These are phyloP conservation scores for Akanthomyces lecanii DNA, from an alignment of 2,329 filamentous ascomycete species.

Conservation along the genomic window DNA sequence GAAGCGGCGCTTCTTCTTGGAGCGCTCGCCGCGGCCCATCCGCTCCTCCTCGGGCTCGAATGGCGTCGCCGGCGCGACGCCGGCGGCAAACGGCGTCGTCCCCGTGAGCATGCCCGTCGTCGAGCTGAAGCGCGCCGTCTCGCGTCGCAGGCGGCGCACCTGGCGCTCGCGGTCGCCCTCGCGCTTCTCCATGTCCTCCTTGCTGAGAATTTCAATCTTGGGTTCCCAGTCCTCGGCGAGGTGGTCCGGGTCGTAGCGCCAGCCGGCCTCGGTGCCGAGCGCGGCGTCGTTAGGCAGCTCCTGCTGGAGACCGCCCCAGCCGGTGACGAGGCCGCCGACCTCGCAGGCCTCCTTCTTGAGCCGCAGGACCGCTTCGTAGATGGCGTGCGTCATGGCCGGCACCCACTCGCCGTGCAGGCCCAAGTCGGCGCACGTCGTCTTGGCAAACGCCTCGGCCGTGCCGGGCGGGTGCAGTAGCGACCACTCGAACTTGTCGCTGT, in stretches of 20 bases:
- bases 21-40: slow-evolving; percentile 86
- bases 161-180: slow-evolving; percentile 93
- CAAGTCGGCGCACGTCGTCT: slow-evolving; percentile 86
- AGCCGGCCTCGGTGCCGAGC: slow-evolving; percentile 77
- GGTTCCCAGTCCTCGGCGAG: slow-evolving; percentile 82
- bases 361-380: slow-evolving; percentile 89
- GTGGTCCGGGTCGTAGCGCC: slow-evolving; percentile 92
- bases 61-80: slow-evolving; percentile 26
- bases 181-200: slow-evolving; percentile 96
- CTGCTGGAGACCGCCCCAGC: slow-evolving; percentile 53
- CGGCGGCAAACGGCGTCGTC: slow-evolving; percentile 54
- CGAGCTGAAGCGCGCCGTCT: slow-evolving; percentile 88
- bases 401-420: slow-evolving; percentile 91
- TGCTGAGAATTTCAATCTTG: slow-evolving; percentile 74
- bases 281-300: slow-evolving; percentile 89
- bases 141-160: slow-evolving; percentile 77
- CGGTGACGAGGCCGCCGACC: slow-evolving; percentile 77
- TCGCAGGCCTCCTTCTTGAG: slow-evolving; percentile 97
- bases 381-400: slow-evolving; percentile 88
- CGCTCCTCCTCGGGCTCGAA: slow-evolving; percentile 64
- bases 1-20: slow-evolving; percentile 93
- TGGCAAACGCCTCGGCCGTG: slow-evolving; percentile 87
- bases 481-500: slow-evolving; percentile 98
- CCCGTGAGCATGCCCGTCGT: slow-evolving; percentile 76
- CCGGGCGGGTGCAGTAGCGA: slow-evolving; percentile 88